Conservation (phyloP, 2,329 filamentous ascomycete species). For the Phialocephala subalpina region DNA sequence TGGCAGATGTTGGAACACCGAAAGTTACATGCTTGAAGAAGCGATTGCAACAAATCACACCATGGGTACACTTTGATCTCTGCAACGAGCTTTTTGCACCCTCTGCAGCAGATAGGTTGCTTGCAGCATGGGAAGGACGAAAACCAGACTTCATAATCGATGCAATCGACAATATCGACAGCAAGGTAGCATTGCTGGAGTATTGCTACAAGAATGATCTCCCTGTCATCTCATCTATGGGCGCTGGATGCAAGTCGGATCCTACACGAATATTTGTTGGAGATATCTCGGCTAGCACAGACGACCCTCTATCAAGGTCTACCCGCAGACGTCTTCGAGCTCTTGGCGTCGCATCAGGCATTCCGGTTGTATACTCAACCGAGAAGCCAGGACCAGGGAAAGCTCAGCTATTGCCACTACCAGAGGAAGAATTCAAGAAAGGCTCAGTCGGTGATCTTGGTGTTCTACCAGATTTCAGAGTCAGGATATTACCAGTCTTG, state of each 20-base stretch:
- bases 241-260: slow-evolving; percentile 91
- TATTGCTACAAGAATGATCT: slow-evolving; percentile 84
- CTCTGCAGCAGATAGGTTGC: slow-evolving; percentile 68
- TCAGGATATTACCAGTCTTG: slow-evolving; percentile 92
- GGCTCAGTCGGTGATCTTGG: slow-evolving; percentile 87
- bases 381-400: slow-evolving; percentile 92
- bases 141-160: slow-evolving; percentile 91
- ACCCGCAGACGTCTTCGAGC: slow-evolving; percentile 79
- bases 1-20: slow-evolving; percentile 90
- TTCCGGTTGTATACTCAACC: slow-evolving; percentile 91
- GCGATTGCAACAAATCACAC: slow-evolving; percentile 83
- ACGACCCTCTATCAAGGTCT: slow-evolving; percentile 86
- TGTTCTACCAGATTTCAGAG: slow-evolving; percentile 89
- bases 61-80: slow-evolving; percentile 92
- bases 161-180: slow-evolving; percentile 98
- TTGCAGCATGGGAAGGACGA: slow-evolving; percentile 72
- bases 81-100: slow-evolving; percentile 84
- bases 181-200: slow-evolving; percentile 88
- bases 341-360: slow-evolving; percentile 81
- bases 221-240: slow-evolving; percentile 93
- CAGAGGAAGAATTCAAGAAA: slow-evolving; percentile 88
- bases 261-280: slow-evolving; percentile 86
- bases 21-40: slow-evolving; percentile 88
- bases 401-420: slow-evolving; percentile 84
- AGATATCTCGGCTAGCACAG: slow-evolving; percentile 87